phyloP scores from a whole-genome alignment of 345 rosid species.

The Eucalyptus polybractea region DNA sequence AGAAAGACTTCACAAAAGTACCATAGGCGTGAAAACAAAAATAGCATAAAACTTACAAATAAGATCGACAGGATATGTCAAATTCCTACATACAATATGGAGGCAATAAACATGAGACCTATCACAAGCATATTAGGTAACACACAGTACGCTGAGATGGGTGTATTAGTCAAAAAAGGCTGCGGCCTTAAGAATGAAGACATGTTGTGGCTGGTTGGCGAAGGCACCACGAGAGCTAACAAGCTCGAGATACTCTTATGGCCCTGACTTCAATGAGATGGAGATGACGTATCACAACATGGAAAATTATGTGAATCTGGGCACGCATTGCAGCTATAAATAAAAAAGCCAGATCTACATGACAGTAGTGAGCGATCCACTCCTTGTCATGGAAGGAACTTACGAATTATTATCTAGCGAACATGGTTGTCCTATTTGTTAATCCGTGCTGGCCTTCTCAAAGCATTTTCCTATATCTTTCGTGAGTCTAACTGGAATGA shows the following conservation, averaged over 20 bases:
- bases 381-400: not conserved
- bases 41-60: too few species aligned
- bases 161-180: too few species aligned
- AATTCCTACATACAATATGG: too few species aligned
- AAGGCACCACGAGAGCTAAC: not conserved
- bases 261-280: not conserved
- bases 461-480: not conserved
- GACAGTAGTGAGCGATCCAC: not conserved
- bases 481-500: not conserved
- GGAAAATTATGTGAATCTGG: not conserved
- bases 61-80: too few species aligned
- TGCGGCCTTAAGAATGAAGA: too few species aligned
- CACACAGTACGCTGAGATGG: too few species aligned
- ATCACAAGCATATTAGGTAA: too few species aligned
- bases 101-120: too few species aligned
- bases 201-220: not conserved
- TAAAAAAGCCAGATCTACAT: not conserved
- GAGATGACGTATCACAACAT: not conserved
- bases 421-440: not conserved
- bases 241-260: too few species aligned
- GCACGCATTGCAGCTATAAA: not conserved
- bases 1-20: too few species aligned
- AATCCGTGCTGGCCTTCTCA: not conserved
- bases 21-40: rapidly evolving
- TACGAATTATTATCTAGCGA: not conserved